Conservation (phyloP, 371 early-diverging fungal genomes). For the Mortierella sp. region DNA sequence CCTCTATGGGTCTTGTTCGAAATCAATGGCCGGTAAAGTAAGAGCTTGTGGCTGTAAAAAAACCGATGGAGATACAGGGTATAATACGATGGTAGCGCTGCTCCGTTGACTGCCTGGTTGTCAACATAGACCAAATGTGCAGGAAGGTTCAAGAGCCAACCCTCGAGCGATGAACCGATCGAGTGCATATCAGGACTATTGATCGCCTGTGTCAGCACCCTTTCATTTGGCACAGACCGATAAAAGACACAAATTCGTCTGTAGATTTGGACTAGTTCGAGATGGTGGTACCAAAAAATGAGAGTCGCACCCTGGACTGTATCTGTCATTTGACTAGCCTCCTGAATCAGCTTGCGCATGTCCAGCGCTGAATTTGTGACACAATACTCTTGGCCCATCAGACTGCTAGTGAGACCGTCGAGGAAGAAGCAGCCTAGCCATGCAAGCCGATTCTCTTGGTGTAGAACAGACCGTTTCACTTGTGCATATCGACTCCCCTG, state of each 20-base stretch:
- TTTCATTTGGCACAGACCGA: slow-evolving; percentile 31
- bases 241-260: slow-evolving; percentile 45
- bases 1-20: slow-evolving; percentile 42
- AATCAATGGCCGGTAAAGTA: slow-evolving; percentile 45
- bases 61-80: slow-evolving; percentile 52
- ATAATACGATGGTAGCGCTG: slow-evolving; percentile 46
- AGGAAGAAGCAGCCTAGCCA: slow-evolving; percentile 53
- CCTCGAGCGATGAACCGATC: slow-evolving; percentile 23
- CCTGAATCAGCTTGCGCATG: slow-evolving; percentile 38
- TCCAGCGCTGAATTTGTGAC: slow-evolving; percentile 25
- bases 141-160: slow-evolving; percentile 42
- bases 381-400: slow-evolving; percentile 47
- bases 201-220: slow-evolving; percentile 14
- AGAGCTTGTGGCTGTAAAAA: slow-evolving; percentile 43
- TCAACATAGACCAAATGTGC: slow-evolving; percentile 41
- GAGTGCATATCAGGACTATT: slow-evolving; percentile 27
- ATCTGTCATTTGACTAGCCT: slow-evolving; percentile 47
- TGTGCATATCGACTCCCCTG: slow-evolving; percentile 10
- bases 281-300: slow-evolving; percentile 52
- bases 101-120: slow-evolving; percentile 8
- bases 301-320: slow-evolving; percentile 49
- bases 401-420: slow-evolving; percentile 46
- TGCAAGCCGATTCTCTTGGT: slow-evolving; percentile 38
- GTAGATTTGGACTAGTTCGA: slow-evolving; percentile 43
- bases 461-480: slow-evolving; percentile 28